Evolutionary conservation across 306 rosid species (phyloP).

Genomic region (Psophocarpus tetragonolobus): DNA sequence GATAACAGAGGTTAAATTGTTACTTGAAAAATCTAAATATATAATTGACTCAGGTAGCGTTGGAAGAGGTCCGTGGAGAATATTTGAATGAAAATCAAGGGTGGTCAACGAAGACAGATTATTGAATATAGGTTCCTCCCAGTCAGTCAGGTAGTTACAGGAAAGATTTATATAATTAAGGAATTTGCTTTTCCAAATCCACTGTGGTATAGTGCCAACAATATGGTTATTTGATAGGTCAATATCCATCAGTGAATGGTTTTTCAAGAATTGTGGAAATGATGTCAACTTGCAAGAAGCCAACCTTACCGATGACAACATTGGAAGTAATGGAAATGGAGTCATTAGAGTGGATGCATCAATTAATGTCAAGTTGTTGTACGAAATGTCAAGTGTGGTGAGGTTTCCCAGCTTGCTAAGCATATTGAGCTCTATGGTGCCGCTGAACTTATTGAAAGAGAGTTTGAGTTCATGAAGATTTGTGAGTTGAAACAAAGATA

Average conservation of each 20-base stretch:
- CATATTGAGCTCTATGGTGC: background rate
- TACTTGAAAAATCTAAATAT: conserved; percentile 35
- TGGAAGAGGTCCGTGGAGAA: conserved; percentile 22
- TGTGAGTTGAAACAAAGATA: background rate
- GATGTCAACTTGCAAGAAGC: conserved; percentile 28
- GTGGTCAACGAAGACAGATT: fast-evolving
- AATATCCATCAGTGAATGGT: background rate
- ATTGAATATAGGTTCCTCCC: background rate
- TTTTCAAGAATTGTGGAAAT: conserved; percentile 37
- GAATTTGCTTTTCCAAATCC: conserved; percentile 40
- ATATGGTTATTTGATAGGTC: conserved; percentile 49
- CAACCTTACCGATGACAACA: background rate
- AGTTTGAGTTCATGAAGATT: background rate
- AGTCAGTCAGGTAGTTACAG: background rate
- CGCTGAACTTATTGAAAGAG: conserved; percentile 45
- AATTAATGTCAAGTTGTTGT: conserved; percentile 32
- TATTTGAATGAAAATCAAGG: conserved; percentile 45
- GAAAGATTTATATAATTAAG: conserved; percentile 35
- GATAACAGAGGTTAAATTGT: conserved; percentile 34
- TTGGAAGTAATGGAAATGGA: background rate
- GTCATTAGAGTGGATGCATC: too few species aligned
- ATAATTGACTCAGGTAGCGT: fast-evolving
- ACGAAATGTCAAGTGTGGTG: conserved; percentile 42
- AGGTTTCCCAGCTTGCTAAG: conserved; percentile 22
- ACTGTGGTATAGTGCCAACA: conserved; percentile 39